Base-by-base conservation (phyloP, 2,329 filamentous ascomycete genomes). In the Penicillium sp. region DNA sequence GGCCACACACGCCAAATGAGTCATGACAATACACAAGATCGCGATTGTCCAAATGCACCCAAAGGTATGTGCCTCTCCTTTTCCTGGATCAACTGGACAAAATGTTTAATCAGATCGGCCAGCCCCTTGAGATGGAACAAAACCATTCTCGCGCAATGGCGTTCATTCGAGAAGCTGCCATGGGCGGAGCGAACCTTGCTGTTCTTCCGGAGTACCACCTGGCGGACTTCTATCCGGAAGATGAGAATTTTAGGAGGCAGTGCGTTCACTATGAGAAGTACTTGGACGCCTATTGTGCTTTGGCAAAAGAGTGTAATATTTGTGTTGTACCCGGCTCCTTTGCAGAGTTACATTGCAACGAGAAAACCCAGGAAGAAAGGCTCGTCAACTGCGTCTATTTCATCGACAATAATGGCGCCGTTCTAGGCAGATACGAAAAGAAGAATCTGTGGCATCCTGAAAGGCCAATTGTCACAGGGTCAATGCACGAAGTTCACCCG, bases 131-230 rank as follows among this genome's bases (percentile, higher is more conserved):
- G 20, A 2, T 22, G 4, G 20, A 22, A 22, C 20, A 22, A 22
- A 58, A 58, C 31, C 50, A 48, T 25, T 43, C 39, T 33, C 64
- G 68, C 40, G 71, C 73, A 14, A 61, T 66, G 16, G 38, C 57
- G 24, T 73, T 74, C 54, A 77, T 80, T 60, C 71, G 73, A 42
- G 61, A 72, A n/a, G 78, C 76, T 10, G 76, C 77, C 8, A 58
- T 66, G 0, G 64, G 71, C 31, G 72, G 71, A 4, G 75, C 72
- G 31, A 67, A 82, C 36, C 70, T 88, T 3, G 84, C 80, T 16
- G 78, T 87, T 3, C 53, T 82, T 0, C 80, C 77, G 1, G 80
- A 82, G 61, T 83, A 81, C 58, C 79, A 82, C 53, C 68, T 83
- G 5, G 76, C 78, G 6, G 77, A 75, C 54, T 82, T 79, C 79